Percentiles rank a stretch among this genome's conserved stretches.
Evolutionary conservation across 202 grass and related monocot genomes (phyloP).

Genomic region (Hordeum pubiflorum): DNA sequence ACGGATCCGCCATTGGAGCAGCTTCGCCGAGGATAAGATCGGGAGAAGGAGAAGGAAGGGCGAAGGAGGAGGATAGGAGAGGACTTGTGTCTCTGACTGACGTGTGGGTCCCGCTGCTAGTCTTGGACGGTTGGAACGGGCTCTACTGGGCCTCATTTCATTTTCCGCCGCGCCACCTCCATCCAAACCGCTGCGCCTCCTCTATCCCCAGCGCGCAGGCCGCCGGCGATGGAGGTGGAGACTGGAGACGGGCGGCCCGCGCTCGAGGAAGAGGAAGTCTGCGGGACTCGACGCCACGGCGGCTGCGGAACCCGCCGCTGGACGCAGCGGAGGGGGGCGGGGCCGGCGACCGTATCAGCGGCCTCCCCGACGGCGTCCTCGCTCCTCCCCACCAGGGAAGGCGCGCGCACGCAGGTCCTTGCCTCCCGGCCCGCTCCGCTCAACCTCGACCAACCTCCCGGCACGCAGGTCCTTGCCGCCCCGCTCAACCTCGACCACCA

Average conservation of each 20-base stretch:
- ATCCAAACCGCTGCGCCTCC: no score
- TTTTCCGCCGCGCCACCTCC: no score
- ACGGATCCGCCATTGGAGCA: slow-evolving; percentile 19
- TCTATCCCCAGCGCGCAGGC: no score
- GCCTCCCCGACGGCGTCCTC: slow-evolving; percentile 23
- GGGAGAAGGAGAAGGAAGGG: neutral
- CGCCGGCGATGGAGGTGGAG: no score
- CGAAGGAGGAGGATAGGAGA: neutral
- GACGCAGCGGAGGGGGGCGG: no score
- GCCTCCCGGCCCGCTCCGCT: neutral
- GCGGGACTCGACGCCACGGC: no score
- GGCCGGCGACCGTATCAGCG: slow-evolving; percentile 15
- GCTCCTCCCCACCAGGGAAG: slow-evolving; percentile 29
- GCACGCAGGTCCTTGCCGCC: slow-evolving; percentile 15
- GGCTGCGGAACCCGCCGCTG: neutral
- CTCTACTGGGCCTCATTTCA: no score
- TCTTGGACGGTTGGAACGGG: no score
- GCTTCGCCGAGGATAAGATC: neutral
- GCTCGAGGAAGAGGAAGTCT: neutral
- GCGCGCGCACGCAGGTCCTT: slow-evolving; percentile 12
- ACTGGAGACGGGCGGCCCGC: no score
- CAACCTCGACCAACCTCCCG: neutral
- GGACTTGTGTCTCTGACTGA: neutral
- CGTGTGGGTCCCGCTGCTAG: neutral
- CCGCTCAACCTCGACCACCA: no score